Conservation (phyloP, 176 grass and related monocot genomes). For the Hyparrhenia diplandra region DNA sequence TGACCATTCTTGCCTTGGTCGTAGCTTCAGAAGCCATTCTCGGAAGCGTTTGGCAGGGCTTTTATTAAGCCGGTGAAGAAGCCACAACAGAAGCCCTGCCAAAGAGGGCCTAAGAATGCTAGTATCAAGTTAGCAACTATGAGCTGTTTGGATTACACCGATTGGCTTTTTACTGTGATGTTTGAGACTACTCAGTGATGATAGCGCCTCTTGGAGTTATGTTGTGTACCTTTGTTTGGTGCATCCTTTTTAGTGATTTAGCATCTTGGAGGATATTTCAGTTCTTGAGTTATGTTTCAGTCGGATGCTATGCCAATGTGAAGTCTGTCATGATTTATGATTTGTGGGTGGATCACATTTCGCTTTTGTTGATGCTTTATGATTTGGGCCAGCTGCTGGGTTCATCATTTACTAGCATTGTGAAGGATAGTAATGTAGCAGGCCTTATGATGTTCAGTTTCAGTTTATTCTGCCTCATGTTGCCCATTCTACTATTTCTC, state of each 20-base stretch:
- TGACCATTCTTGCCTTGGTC: no score
- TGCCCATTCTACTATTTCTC: not conserved
- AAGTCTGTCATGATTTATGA: not conserved
- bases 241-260: no score
- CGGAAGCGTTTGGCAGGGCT: no score
- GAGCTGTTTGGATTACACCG: not conserved
- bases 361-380: slow-evolving; percentile 1
- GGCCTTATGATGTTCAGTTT: not conserved
- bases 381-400: not conserved
- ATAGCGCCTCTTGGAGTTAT: no score
- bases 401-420: not conserved
- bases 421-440: not conserved
- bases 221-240: no score
- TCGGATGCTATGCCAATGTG: not conserved
- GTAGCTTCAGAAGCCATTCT: no score
- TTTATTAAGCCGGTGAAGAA: no score
- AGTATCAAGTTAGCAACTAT: not conserved
- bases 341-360: not conserved
- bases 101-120: not conserved
- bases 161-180: no score
- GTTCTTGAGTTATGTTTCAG: not conserved
- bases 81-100: no score
- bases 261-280: not conserved
- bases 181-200: no score
- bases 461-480: not conserved